Percentiles rank a stretch among this genome's conserved stretches.
phyloP scores from a whole-genome alignment of 2,329 filamentous ascomycete species.

The Parasarocladium wereldwijsianum region DNA sequence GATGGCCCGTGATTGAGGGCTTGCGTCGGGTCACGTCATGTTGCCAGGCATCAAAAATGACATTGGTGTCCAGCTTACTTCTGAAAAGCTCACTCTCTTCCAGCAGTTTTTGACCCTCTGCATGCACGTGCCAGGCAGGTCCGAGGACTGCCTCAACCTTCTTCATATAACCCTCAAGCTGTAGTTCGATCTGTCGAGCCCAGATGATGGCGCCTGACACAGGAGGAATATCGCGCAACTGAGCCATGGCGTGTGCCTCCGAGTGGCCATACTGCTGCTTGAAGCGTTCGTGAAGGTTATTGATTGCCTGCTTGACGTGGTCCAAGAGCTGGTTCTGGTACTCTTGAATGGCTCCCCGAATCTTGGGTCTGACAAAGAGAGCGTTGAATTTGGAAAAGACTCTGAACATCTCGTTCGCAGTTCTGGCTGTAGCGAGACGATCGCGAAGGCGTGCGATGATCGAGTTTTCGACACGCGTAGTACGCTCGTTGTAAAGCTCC shows the following conservation, averaged over 20 bases:
- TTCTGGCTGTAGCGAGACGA: conserved; percentile 86
- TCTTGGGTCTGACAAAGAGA: conserved; percentile 96
- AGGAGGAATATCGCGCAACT: conserved; percentile 86
- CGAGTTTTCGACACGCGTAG: conserved; percentile 92
- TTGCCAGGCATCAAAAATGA: conserved; percentile 92
- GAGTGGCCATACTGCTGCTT: conserved; percentile 98
- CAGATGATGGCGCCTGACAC: conserved; percentile 96
- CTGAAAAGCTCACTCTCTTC: conserved; percentile 87
- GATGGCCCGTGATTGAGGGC: conserved; percentile 77
- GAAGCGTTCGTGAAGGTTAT: conserved; percentile 85
- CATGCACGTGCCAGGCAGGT: conserved; percentile 84
- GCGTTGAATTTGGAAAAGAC: conserved; percentile 99
- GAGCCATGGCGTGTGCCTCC: conserved; percentile 95
- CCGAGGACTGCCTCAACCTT: conserved; percentile 98
- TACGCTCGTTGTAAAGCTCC: conserved; percentile 92
- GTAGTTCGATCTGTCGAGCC: conserved; percentile 91
- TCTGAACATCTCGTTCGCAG: conserved; percentile 98
- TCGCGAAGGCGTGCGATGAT: conserved; percentile 92
- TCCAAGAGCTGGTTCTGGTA: conserved; percentile 98
- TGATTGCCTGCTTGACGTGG: conserved; percentile 93
- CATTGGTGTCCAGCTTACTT: conserved; percentile 85
- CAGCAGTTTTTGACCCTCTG: conserved; percentile 87
- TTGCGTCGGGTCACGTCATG: conserved; percentile 79
- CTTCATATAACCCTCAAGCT: conserved; percentile 92
- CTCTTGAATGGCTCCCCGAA: conserved; percentile 91